Evolutionary conservation across 2,329 filamentous ascomycete species (phyloP).

Genomic region (Aspergillus fumigatiaffinis): DNA sequence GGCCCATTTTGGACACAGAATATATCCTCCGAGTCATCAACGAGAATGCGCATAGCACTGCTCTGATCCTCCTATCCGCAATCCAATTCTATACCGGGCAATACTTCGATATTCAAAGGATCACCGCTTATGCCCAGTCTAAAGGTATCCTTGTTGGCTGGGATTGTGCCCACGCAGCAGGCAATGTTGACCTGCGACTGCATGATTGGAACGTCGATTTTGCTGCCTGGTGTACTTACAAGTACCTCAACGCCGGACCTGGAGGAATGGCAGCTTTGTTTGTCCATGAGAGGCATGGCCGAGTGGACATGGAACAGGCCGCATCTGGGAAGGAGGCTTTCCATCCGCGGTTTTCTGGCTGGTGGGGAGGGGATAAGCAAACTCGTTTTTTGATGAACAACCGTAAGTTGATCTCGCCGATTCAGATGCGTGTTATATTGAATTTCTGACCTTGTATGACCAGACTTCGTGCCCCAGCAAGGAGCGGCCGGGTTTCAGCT

Average conservation of each 20-base stretch:
- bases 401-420: constrained; percentile 26
- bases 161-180: constrained; percentile 83
- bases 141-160: constrained; percentile 73
- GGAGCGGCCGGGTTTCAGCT: constrained; percentile 80
- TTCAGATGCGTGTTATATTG: neutral
- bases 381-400: constrained; percentile 82
- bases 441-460: neutral
- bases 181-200: constrained; percentile 73
- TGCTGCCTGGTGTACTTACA: constrained; percentile 90
- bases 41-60: constrained; percentile 66
- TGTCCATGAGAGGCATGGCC: constrained; percentile 70
- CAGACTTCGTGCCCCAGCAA: constrained; percentile 66
- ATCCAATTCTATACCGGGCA: constrained; percentile 94
- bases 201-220: constrained; percentile 93
- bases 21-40: constrained; percentile 71
- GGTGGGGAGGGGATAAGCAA: constrained; percentile 80
- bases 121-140: constrained; percentile 71
- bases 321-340: constrained; percentile 47
- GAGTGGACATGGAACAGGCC: constrained; percentile 31
- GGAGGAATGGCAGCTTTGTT: constrained; percentile 77
- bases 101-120: constrained; percentile 74
- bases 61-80: constrained; percentile 75
- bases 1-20: constrained; percentile 64
- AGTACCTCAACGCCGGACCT: constrained; percentile 84
- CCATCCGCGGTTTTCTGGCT: constrained; percentile 68